Percentiles rank a stretch among this genome's conserved stretches.
Evolutionary conservation across 805 yeast genomes (phyloP).

Genomic region (Deakozyma indianensis): DNA sequence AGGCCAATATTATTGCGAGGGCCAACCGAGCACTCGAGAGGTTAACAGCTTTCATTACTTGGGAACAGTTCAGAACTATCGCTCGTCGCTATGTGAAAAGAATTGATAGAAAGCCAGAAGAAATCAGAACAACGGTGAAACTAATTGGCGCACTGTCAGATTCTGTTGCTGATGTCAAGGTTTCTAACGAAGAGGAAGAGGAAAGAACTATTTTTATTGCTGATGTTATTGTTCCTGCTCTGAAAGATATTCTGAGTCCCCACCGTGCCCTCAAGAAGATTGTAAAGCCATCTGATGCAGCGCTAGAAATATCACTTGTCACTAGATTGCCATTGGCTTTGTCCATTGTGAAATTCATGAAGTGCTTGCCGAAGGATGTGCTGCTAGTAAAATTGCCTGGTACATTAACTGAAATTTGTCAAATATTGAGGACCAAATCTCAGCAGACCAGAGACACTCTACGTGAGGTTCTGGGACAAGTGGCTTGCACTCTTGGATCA

Average conservation of each 20-base stretch:
- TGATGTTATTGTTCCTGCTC: conserved; percentile 43
- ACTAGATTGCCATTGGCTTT: conserved; percentile 59
- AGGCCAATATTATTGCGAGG: conserved; percentile 45
- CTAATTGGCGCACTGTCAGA: conserved; percentile 23
- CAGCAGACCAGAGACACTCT: conserved; percentile 82
- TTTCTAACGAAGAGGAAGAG: conserved; percentile 26
- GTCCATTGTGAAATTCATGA: conserved; percentile 54
- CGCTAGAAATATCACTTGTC: not conserved
- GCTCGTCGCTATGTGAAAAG: conserved; percentile 50
- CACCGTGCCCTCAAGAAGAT: not conserved
- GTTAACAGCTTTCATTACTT: conserved; percentile 28
- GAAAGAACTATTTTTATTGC: conserved; percentile 30
- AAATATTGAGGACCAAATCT: conserved; percentile 67
- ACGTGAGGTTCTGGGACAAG: conserved; percentile 56
- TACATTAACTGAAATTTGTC: conserved; percentile 73
- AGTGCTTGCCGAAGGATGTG: conserved; percentile 43
- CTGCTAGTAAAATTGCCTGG: conserved; percentile 60
- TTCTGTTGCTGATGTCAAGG: conserved; percentile 12
- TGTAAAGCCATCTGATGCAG: not conserved
- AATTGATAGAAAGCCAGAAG: conserved; percentile 30
- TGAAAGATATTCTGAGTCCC: conserved; percentile 37
- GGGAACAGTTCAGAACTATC: conserved; percentile 71
- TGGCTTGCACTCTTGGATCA: conserved; percentile 56
- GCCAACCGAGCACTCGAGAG: conserved; percentile 22
- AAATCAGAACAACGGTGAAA: conserved; percentile 41